Base-by-base conservation (phyloP, 2,329 filamentous ascomycete species). In the Neopestalotiopsis rosae region DNA sequence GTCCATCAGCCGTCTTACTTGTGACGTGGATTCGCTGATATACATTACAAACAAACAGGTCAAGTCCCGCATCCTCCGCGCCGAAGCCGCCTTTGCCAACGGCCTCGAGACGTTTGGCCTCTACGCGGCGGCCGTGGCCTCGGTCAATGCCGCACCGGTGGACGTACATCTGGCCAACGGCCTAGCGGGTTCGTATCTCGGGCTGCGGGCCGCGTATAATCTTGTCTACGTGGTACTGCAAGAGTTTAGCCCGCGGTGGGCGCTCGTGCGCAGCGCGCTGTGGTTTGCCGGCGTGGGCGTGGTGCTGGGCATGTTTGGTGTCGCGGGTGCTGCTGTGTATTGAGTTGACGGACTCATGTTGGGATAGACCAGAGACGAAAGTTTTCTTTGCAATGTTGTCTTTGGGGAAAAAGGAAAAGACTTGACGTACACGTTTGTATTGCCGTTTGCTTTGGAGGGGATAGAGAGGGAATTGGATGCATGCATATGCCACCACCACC, bases 151-250 rank as follows among this genome's bases (percentile, higher is more conserved):
- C 13, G 69, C 61, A 9, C 34, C 30, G 12, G 69, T 69, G 6
- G 38, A 68, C 24, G 63, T 69, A 10, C 40, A 10, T 5, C 49
- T 57, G 40, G 69, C 70, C 14, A 72, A 72, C 14, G 28, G 64
- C 14, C 63, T 72, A 28, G 59, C 70, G 4, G 12, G 70, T 2
- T 57, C 69, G 7, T 72, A 72, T 57, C 66, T 72, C 57, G 70
- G 42, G 5, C 67, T 67, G 34, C 20, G 70, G 20, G 64, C 65
- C 7, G 52, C 63, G 52, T 72, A 72, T 20, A 72, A 70, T 42
- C 20, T 71, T 32, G 56, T 72, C 20, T 72, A 72, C n/a, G 70
- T 72, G n/a, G 56, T 72, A 13, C 49, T 72, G 20, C 70, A 72
- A 61, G 69, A 69, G 12, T 49, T 6, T 9, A 61, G 71, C 49